Evolutionary conservation across 306 rosid species (phyloP).

Genomic region (Sechiopsis laciniata): DNA sequence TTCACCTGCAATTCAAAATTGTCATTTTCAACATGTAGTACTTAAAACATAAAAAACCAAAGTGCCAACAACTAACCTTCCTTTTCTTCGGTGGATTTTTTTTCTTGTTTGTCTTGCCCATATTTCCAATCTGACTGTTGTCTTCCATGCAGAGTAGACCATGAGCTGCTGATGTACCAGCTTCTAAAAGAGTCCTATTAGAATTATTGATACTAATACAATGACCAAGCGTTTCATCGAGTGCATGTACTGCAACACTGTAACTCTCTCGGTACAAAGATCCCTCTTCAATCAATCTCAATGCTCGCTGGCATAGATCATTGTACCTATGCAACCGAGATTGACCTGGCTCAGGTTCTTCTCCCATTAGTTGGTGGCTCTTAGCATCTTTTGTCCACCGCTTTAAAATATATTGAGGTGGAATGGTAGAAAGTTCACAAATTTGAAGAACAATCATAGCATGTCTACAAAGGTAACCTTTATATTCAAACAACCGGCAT

Average conservation of each 20-base stretch:
- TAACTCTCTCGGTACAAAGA: constrained; percentile 85
- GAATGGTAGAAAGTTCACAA: constrained; percentile 68
- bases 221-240: constrained; percentile 61
- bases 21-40: constrained; percentile 22
- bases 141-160: constrained; percentile 66
- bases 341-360: constrained; percentile 50
- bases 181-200: constrained; percentile 57
- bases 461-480: constrained; percentile 95
- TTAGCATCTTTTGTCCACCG: constrained; percentile 93
- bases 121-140: constrained; percentile 67
- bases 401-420: constrained; percentile 72
- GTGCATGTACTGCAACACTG: constrained; percentile 59
- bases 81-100: constrained; percentile 85
- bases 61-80: constrained; percentile 51
- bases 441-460: constrained; percentile 89
- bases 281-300: constrained; percentile 76
- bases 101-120: constrained; percentile 68
- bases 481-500: constrained; percentile 80
- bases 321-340: constrained; percentile 73
- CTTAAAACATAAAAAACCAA: constrained; percentile 14
- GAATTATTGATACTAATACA: constrained; percentile 59
- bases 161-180: constrained; percentile 63
- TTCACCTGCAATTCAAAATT: constrained; percentile 52
- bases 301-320: constrained; percentile 66
- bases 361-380: constrained; percentile 50